Base-by-base conservation (phyloP, 225 moss, liverwort and hornwort genomes). In the Marchantia polymorpha region DNA sequence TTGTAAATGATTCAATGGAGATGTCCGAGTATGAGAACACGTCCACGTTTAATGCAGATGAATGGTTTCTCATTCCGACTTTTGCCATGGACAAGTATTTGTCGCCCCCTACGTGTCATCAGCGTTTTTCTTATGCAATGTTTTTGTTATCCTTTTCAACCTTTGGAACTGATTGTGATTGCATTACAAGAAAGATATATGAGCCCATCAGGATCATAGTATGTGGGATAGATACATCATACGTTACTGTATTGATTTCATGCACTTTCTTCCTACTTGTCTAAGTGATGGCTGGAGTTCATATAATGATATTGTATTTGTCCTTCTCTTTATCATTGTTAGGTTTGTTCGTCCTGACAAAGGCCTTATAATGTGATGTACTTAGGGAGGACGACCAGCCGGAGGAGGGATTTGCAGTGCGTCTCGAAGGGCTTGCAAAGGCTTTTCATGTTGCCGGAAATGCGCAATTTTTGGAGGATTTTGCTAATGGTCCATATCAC, bases 11-110 rank as follows among this genome's bases (percentile, higher is more conserved):
- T 80, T 89, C 92, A 51, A 54, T 76, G 64, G 92, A 94, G 84
- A 97, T 97, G 96, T 90, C 89, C 71, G 96, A 97, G 80, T 89
- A 91, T 76, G 96, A 97, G 83, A 97, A 97, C 73, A 84, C 84
- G 39, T 90, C 93, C 47, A 97, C 96, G 25, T 86, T 90, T 83
- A 91, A 88, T 78, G 96, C 96, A 59, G 96, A 94, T 80, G 89
- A 88, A 65, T 97, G 96, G 96, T 87, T 89, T 27, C 80, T 97
- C 81, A 89, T 91, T 70, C 79, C 94, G 66, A 80, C 90, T 30
- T 90, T 91, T 63, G 12, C 69, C 46, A 19, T 73, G 56, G 85
- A 85, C 27, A 91, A 86, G 94, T 97, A 85, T 81, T 90, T 49
- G 4, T 6, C 19, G 20, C 19, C n/a, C n/a, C 47, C 16, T 69